phyloP scores from a whole-genome alignment of 202 grass and related monocot genomes.

The Schoenoplectus tabernaemontani region DNA sequence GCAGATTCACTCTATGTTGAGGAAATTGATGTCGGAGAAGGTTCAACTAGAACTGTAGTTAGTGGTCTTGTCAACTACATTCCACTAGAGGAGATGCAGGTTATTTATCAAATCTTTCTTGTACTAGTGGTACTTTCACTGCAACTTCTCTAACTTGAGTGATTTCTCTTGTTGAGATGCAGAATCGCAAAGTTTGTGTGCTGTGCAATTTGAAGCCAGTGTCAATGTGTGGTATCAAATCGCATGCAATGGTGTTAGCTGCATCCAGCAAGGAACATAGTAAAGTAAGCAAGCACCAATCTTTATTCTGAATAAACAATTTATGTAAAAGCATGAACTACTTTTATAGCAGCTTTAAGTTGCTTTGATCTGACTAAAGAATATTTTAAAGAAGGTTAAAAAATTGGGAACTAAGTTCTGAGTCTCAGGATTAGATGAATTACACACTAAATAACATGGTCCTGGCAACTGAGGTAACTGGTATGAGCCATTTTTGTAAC shows the following conservation, averaged over 20 bases:
- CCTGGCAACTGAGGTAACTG: neutral
- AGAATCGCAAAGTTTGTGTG: slow-evolving; percentile 51
- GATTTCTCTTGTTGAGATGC: neutral
- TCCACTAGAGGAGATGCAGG: slow-evolving; percentile 91
- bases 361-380: neutral
- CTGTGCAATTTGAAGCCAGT: slow-evolving; percentile 89
- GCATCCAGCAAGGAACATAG: slow-evolving; percentile 67
- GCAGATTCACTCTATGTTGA: slow-evolving; percentile 95
- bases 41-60: slow-evolving; percentile 67
- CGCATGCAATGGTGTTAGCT: slow-evolving; percentile 94
- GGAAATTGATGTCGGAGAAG: slow-evolving; percentile 90
- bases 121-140: neutral
- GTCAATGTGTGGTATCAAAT: slow-evolving; percentile 80
- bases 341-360: neutral
- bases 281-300: slow-evolving; percentile 33
- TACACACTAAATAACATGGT: neutral
- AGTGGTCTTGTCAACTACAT: slow-evolving; percentile 87
- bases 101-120: slow-evolving; percentile 1
- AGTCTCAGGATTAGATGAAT: neutral
- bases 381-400: neutral
- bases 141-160: neutral
- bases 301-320: neutral
- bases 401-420: neutral
- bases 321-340: neutral
- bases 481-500: neutral